These are phyloP conservation scores for Trichoderma erinaceum DNA, from an alignment of 495 filamentous ascomycete species.

Conservation along the genomic window DNA sequence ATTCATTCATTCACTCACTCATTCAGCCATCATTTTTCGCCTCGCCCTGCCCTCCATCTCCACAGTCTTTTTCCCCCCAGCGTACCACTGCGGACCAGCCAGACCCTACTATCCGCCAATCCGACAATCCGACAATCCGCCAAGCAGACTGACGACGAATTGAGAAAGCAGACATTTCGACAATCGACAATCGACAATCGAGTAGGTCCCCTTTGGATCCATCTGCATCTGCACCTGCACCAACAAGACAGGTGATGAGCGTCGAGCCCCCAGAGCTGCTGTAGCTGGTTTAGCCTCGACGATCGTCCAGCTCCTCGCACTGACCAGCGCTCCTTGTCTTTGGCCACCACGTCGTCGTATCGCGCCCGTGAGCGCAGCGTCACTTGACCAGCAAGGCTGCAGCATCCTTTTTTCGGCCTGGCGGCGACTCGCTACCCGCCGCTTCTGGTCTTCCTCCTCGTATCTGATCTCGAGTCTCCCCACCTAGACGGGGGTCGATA, in stretches of 20 bases:
- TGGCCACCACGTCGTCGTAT: slow-evolving; percentile 12
- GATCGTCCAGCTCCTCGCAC: neutral
- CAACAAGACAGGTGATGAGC: neutral
- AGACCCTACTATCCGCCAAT: neutral
- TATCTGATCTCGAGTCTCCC: slow-evolving; percentile 11
- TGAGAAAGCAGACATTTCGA: neutral
- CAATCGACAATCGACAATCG: too few species aligned
- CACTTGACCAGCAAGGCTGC: slow-evolving; percentile 13
- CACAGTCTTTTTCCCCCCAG: neutral
- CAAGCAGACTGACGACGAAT: neutral
- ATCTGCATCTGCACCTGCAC: neutral
- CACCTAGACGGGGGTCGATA: neutral
- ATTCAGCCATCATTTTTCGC: neutral
- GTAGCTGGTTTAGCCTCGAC: slow-evolving; percentile 2
- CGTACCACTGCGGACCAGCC: neutral
- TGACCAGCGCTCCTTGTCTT: neutral
- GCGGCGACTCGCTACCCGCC: slow-evolving; percentile 10
- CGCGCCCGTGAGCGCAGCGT: slow-evolving; percentile 10
- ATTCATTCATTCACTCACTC: neutral
- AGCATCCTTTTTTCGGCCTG: slow-evolving; percentile 6
- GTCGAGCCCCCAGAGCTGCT: neutral
- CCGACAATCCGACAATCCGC: neutral
- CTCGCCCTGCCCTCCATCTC: neutral
- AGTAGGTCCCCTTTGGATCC: neutral
- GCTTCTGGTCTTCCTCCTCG: neutral